Evolutionary conservation across 305 asterid genomes (phyloP).

Genomic region (Fraxinus xanthoxyloides): DNA sequence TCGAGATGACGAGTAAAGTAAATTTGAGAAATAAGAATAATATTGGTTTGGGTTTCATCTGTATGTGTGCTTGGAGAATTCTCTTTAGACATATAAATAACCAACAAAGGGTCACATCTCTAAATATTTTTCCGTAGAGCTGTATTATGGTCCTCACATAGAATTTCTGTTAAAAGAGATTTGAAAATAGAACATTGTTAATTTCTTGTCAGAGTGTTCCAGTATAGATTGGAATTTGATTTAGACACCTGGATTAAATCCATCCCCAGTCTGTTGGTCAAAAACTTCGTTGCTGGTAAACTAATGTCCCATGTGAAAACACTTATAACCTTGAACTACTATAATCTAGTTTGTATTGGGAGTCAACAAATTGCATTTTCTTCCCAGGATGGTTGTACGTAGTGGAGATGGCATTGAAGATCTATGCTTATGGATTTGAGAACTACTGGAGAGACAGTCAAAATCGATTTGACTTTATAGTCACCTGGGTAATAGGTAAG

Average conservation of each 20-base stretch:
- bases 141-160: neutral
- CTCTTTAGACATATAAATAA: neutral
- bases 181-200: conserved; percentile 1
- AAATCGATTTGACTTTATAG: conserved; percentile 84
- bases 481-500: conserved; percentile 97
- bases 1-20: neutral
- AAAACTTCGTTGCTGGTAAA: neutral
- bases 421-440: conserved; percentile 76
- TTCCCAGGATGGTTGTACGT: conserved; percentile 95
- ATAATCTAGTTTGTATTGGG: neutral
- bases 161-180: neutral
- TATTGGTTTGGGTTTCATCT: neutral
- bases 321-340: neutral
- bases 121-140: neutral
- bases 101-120: neutral
- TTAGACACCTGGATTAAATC: neutral
- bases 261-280: neutral
- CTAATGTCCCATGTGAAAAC: neutral
- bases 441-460: conserved; percentile 97
- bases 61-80: neutral
- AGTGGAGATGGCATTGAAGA: conserved; percentile 79
- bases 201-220: neutral
- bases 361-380: conserved; percentile 19
- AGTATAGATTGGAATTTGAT: neutral
- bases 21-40: neutral